Evolutionary conservation across 495 filamentous ascomycete species (phyloP).

Genomic region (Cercophora newfieldiana): DNA sequence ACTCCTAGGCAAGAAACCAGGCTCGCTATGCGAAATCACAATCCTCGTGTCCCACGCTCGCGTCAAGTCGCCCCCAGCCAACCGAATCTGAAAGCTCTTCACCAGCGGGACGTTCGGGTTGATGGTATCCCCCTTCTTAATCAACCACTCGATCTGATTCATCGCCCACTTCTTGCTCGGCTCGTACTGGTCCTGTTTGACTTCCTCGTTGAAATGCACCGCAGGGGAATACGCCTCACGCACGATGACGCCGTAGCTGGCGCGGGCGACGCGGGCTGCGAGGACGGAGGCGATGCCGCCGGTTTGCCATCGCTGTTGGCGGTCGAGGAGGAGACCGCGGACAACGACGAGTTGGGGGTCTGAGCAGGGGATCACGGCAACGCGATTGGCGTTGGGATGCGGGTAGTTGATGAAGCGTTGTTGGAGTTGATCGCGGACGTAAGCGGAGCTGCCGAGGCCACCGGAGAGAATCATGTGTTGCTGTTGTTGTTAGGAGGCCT

Average conservation of each 20-base stretch:
- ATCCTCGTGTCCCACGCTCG: constrained; percentile 48
- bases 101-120: constrained; percentile 40
- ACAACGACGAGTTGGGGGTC: constrained; percentile 63
- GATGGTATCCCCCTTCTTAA: constrained; percentile 49
- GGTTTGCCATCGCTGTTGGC: constrained; percentile 50
- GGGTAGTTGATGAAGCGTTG: constrained; percentile 37
- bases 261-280: constrained; percentile 50
- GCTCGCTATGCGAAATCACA: constrained; percentile 49
- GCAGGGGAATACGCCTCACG: constrained; percentile 46
- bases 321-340: constrained; percentile 55
- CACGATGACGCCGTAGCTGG: constrained; percentile 58
- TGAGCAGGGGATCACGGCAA: constrained; percentile 49
- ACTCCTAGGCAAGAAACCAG: constrained; percentile 42
- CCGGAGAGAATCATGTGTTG: constrained; percentile 62
- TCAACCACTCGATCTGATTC: constrained; percentile 58
- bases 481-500: constrained; percentile 26
- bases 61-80: constrained; percentile 40
- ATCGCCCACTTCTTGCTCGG: constrained; percentile 45
- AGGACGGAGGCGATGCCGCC: constrained; percentile 39
- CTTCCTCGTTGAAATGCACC: constrained; percentile 45
- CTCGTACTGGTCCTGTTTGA: constrained; percentile 47
- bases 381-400: constrained; percentile 40
- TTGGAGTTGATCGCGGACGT: constrained; percentile 51
- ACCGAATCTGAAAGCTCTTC: constrained; percentile 48
- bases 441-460: constrained; percentile 65